These are phyloP conservation scores for Populus hybrid DNA, from an alignment of 441 rosid genomes.

Conservation along the genomic window DNA sequence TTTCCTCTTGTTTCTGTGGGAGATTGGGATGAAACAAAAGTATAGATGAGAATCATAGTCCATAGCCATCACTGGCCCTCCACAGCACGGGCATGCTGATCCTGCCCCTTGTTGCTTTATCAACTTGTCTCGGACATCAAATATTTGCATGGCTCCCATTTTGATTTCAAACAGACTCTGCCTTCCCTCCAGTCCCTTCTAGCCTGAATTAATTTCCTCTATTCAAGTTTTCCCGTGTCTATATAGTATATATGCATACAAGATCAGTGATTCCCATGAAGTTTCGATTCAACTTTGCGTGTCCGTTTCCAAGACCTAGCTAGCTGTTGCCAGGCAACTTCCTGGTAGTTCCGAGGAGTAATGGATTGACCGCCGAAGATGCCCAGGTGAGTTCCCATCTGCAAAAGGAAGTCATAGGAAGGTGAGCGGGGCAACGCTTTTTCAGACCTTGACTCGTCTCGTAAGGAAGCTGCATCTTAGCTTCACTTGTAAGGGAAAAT, in stretches of 20 bases:
- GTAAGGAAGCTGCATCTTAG: background rate
- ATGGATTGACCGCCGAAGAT: no score
- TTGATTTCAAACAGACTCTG: background rate
- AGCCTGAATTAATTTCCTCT: no score
- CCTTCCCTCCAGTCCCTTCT: background rate
- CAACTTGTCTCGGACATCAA: background rate
- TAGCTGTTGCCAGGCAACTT: background rate
- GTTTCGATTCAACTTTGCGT: background rate
- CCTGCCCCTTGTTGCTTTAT: background rate
- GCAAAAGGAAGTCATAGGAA: no score
- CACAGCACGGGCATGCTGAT: background rate
- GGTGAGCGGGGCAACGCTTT: no score
- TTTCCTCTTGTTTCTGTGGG: background rate
- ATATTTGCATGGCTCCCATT: background rate
- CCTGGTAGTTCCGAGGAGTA: background rate
- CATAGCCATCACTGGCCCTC: background rate
- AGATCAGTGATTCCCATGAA: background rate
- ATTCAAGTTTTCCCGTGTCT: background rate
- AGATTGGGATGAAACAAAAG: constrained; percentile 7
- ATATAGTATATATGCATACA: no score
- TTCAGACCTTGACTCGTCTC: background rate
- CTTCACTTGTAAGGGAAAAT: no score
- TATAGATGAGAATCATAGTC: background rate
- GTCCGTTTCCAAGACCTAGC: background rate
- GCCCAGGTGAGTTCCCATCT: no score